These are phyloP conservation scores for Aspergillus chevalieri DNA, from an alignment of 2,329 filamentous ascomycete species.

Conservation along the genomic window DNA sequence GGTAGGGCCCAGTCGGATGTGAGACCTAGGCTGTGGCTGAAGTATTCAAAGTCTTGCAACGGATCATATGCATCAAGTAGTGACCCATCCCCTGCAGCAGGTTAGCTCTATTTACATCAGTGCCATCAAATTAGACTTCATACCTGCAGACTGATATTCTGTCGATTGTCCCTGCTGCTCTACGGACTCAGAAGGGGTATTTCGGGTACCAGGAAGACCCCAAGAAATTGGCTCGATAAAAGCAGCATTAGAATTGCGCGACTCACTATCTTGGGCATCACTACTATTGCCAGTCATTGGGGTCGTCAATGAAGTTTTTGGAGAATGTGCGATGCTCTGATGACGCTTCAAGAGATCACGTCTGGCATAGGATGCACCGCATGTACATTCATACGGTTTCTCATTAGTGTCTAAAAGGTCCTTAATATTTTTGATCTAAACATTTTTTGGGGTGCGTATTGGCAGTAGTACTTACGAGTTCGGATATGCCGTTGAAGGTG, in stretches of 20 bases:
- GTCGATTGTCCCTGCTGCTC: not conserved
- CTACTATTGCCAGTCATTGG: too few species aligned
- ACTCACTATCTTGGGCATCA: too few species aligned
- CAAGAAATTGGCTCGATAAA: not conserved
- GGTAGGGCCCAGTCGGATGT: slow-evolving; percentile 7
- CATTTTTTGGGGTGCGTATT: not conserved
- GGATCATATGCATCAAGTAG: slow-evolving; percentile 5
- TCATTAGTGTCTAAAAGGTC: slow-evolving; percentile 6
- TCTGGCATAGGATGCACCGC: slow-evolving; percentile 9
- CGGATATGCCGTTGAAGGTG: slow-evolving; percentile 12
- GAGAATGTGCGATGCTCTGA: slow-evolving; percentile 6
- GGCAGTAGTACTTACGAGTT: slow-evolving; percentile 5
- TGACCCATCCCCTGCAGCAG: not conserved
- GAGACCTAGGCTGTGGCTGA: slow-evolving; percentile 9
- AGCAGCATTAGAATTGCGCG: too few species aligned
- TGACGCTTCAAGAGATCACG: slow-evolving; percentile 12
- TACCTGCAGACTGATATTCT: not conserved
- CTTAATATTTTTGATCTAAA: not conserved
- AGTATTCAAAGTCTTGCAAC: slow-evolving; percentile 7
- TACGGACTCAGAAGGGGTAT: not conserved
- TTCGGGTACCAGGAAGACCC: not conserved
- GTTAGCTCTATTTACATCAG: not conserved
- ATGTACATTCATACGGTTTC: slow-evolving; percentile 10
- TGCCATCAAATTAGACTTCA: too few species aligned
- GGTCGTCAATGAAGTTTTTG: slow-evolving; percentile 1